Evolutionary conservation across 805 yeast species (phyloP), one percentile per base, ranked within the genome.

Genomic region (Grigorovia yakushimaensis): DNA sequence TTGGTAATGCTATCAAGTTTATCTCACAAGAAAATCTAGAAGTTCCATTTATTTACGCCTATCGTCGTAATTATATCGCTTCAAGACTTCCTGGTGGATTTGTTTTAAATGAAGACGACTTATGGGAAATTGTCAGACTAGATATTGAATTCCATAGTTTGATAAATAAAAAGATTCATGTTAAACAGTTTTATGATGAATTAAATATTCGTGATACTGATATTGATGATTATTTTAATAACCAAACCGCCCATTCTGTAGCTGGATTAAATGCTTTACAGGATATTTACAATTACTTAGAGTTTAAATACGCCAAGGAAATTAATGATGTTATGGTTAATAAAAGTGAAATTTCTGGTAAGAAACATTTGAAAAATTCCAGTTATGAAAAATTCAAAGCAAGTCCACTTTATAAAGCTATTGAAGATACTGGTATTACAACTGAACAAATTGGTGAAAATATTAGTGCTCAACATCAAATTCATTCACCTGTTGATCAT

Each of bases 31-130:
- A 89, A 43, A 74, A 81, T 49, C 74, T 84, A 53, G 98, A 93
- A 62, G 96, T 91, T 5, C 98, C 98, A 10, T 86, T 88, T 58
- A 88, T 93, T 51, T 88, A 95, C 85, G 84, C 88, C 22, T 95
- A 88, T 61, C 84, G 98, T 64, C 85, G 95, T 67, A 98, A 93
- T 65, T 88, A 85, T 61, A 77, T 77, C 27, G 61, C 65, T 2
- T 68, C 73, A 10, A 71, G 69, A 49, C 69, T 69, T 44, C 71
- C 65, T 20, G 69, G 71, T 27, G 76, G 71, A 11, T 64, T 67
- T 24, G 69, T 71, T 1, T 68, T 85, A 47, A 76, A 72, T 47
- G 94, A 84, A 66, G 89, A 87, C 66, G 97, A 89, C 62, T 70
- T 93, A 51, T 93, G 98, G 98, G 77, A 89, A 60, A 82, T 91